Evolutionary conservation across 805 yeast genomes (phyloP).

Genomic region (Saccharomycopsis synnaedendra): DNA sequence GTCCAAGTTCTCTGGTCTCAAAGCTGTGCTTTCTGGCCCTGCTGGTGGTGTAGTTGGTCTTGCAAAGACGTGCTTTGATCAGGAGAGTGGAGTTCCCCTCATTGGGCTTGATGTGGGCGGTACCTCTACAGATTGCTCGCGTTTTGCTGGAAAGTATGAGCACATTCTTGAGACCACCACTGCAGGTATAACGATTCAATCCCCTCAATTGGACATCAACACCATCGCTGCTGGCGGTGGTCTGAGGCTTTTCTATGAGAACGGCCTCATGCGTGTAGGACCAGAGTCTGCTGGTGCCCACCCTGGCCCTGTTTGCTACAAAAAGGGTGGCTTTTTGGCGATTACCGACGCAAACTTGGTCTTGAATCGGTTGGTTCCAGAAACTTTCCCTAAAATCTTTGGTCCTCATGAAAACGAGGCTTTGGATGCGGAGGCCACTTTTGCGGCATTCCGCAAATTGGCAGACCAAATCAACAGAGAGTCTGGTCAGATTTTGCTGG

Average conservation of each 20-base stretch:
- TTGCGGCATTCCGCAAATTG: slow-evolving; percentile 38
- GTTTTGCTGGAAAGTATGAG: slow-evolving; percentile 62
- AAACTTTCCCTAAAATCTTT: slow-evolving; percentile 68
- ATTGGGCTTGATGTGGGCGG: slow-evolving; percentile 91
- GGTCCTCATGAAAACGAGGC: slow-evolving; percentile 72
- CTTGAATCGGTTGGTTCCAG: slow-evolving; percentile 62
- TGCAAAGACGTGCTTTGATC: slow-evolving; percentile 67
- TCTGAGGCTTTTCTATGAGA: slow-evolving; percentile 52
- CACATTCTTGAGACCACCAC: slow-evolving; percentile 77
- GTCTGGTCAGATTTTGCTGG: slow-evolving; percentile 28
- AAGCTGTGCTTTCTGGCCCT: slow-evolving; percentile 89
- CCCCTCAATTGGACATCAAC: slow-evolving; percentile 74
- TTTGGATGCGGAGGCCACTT: slow-evolving; percentile 45
- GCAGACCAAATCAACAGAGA: slow-evolving; percentile 44
- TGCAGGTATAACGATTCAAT: slow-evolving; percentile 74
- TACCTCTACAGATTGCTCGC: slow-evolving; percentile 75
- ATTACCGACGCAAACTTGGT: slow-evolving; percentile 78
- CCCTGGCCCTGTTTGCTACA: slow-evolving; percentile 82
- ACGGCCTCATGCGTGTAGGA: slow-evolving; percentile 70
- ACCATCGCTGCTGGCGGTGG: slow-evolving; percentile 88
- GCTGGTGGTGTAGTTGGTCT: slow-evolving; percentile 98
- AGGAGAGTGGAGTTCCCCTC: slow-evolving; percentile 43
- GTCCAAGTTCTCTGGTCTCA: slow-evolving; percentile 70
- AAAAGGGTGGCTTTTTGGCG: slow-evolving; percentile 70
- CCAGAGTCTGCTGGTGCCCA: slow-evolving; percentile 83